Conservation (phyloP, 257 asterid species). For the Petunia secreta region DNA sequence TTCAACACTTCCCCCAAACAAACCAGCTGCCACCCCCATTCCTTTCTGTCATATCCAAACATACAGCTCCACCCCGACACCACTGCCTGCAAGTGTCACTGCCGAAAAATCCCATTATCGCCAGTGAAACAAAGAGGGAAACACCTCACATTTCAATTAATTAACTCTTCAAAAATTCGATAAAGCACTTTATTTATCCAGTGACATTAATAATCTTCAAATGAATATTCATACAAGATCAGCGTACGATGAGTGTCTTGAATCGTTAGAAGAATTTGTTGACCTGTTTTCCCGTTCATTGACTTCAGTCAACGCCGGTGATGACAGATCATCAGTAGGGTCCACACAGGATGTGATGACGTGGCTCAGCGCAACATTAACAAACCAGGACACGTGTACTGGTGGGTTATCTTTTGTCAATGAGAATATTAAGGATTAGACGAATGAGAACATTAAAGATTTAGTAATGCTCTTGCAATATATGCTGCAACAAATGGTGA, state of each 20-base stretch:
- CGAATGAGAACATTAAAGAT: constrained; percentile 62
- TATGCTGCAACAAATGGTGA: constrained; percentile 59
- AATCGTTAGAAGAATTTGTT: constrained; percentile 78
- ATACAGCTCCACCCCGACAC: no score
- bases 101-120: no score
- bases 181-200: constrained; percentile 60
- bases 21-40: no score
- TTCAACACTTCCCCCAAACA: no score
- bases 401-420: constrained; percentile 67
- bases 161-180: constrained; percentile 72
- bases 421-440: constrained; percentile 60
- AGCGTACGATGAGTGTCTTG: constrained; percentile 85
- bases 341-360: constrained; percentile 76
- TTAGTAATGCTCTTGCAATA: constrained; percentile 86
- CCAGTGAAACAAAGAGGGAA: no score
- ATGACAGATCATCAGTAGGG: constrained; percentile 29
- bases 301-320: constrained; percentile 47
- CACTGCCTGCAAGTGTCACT: no score
- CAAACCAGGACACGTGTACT: constrained; percentile 92
- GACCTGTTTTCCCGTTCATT: constrained; percentile 69
- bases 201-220: constrained; percentile 57
- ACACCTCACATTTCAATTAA: constrained; percentile 74
- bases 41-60: no score
- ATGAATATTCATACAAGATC: constrained; percentile 74
- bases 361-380: constrained; percentile 92